phyloP scores from a whole-genome alignment of 371 early-diverging fungal genomes.

The Coelomomyces lativittatus region DNA sequence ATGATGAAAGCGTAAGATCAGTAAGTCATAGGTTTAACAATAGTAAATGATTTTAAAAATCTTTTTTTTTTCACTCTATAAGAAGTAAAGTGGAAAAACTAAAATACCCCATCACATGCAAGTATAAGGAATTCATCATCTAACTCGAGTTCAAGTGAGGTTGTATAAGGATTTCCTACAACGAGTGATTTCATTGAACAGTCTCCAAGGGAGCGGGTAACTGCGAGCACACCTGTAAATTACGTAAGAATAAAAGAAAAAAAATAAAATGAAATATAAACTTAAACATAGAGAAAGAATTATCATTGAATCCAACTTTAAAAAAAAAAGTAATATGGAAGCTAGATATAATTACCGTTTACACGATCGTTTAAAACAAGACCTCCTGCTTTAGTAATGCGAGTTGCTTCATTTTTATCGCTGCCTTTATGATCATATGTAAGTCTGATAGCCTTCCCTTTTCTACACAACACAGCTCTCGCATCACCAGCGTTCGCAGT shows the following conservation, averaged over 20 bases:
- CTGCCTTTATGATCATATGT: conserved; percentile 95
- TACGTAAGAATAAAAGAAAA: background rate
- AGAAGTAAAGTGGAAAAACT: background rate
- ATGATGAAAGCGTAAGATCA: background rate
- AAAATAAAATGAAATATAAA: background rate
- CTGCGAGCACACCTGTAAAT: conserved; percentile 67
- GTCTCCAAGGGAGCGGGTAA: conserved; percentile 90
- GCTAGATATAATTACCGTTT: conserved; percentile 63
- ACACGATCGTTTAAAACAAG: conserved; percentile 91
- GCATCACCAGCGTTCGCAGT: conserved; percentile 94
- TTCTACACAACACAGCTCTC: conserved; percentile 69
- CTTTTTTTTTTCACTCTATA: background rate
- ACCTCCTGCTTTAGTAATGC: conserved; percentile 79
- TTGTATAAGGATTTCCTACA: conserved; percentile 81
- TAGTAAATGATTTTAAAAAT: background rate
- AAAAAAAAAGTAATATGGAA: too few species aligned
- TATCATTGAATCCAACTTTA: too few species aligned
- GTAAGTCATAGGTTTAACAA: background rate
- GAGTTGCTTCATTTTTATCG: conserved; percentile 64
- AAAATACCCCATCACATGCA: conserved; percentile 88
- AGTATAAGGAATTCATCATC: conserved; percentile 67
- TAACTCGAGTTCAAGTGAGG: conserved; percentile 55
- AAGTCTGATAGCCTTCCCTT: conserved; percentile 65
- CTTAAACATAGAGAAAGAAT: background rate
- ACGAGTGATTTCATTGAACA: conserved; percentile 85